Conservation (phyloP, 768 basidiomycete genomes). For the Amanita pallidorosea region DNA sequence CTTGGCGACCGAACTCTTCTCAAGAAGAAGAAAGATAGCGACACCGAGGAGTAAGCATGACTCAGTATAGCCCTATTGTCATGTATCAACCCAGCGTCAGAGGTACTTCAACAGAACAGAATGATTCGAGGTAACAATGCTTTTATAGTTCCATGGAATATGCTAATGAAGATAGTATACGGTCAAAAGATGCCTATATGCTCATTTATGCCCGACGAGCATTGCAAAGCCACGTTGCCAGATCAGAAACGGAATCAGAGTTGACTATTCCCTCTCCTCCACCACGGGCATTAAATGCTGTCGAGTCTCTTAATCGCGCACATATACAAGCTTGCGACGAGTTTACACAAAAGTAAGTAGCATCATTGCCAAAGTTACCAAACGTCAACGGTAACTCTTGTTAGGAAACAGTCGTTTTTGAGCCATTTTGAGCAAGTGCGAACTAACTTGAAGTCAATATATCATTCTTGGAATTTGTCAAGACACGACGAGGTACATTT, state of each 20-base stretch:
- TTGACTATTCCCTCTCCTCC: slow-evolving; percentile 35
- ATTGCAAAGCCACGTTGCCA: not conserved
- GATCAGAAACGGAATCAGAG: not conserved
- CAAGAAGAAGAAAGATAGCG: slow-evolving; percentile 3
- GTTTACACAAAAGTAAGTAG: slow-evolving; percentile 35
- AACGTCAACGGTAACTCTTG: slow-evolving; percentile 1
- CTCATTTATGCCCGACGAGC: slow-evolving; percentile 66
- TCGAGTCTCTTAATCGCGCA: slow-evolving; percentile 41
- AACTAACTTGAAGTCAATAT: slow-evolving; percentile 46
- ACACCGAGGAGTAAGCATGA: slow-evolving; percentile 2
- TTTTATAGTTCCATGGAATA: slow-evolving; percentile 2
- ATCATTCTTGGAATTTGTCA: slow-evolving; percentile 46
- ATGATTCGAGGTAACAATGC: slow-evolving; percentile 1
- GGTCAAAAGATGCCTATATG: slow-evolving; percentile 92
- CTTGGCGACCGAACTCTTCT: slow-evolving; percentile 33
- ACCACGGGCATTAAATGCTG: slow-evolving; percentile 37
- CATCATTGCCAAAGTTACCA: not conserved
- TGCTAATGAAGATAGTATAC: slow-evolving; percentile 26
- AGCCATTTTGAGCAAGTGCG: slow-evolving; percentile 39
- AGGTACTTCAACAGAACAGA: not conserved
- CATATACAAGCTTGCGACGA: slow-evolving; percentile 44
- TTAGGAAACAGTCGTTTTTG: slow-evolving; percentile 33
- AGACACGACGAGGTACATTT: slow-evolving; percentile 34
- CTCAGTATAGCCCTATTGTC: not conserved
- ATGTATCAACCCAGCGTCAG: not conserved